These are phyloP conservation scores for Dendrobium chrysotoxum DNA, from an alignment of 106 monocot genomes.

Conservation along the genomic window DNA sequence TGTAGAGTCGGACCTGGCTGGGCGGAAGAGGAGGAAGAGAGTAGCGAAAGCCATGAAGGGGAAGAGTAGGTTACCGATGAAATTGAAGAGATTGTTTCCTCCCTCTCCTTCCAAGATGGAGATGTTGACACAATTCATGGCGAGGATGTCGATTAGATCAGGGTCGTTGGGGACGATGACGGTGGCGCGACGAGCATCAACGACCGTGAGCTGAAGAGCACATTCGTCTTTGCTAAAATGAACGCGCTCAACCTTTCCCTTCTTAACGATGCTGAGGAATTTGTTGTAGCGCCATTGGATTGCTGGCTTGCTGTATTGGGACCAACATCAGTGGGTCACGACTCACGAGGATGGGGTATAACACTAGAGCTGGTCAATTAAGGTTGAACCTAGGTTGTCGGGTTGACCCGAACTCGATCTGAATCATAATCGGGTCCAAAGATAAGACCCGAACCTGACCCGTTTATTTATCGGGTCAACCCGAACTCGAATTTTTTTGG, in stretches of 20 bases:
- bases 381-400: too few species aligned
- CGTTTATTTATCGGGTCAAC: too few species aligned
- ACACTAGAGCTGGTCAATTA: too few species aligned
- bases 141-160: constrained; percentile 91
- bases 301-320: too few species aligned
- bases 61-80: constrained; percentile 86
- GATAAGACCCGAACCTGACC: too few species aligned
- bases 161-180: constrained; percentile 93
- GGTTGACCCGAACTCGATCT: too few species aligned
- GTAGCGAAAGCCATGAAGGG: constrained; percentile 85
- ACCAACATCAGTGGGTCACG: too few species aligned
- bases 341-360: too few species aligned
- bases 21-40: constrained; percentile 87
- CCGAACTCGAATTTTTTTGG: too few species aligned
- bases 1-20: too few species aligned
- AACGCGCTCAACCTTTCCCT: constrained; percentile 92
- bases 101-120: constrained; percentile 86
- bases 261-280: constrained; percentile 90
- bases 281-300: constrained; percentile 97
- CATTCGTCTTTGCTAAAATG: constrained; percentile 87
- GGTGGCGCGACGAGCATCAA: constrained; percentile 88
- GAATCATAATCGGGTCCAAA: too few species aligned
- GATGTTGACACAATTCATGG: constrained; percentile 96
- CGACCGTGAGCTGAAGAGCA: constrained; percentile 72
- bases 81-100: constrained; percentile 27